Conservation (phyloP, 352 stramenopile genomes). For the Phytophthora ramorum region DNA sequence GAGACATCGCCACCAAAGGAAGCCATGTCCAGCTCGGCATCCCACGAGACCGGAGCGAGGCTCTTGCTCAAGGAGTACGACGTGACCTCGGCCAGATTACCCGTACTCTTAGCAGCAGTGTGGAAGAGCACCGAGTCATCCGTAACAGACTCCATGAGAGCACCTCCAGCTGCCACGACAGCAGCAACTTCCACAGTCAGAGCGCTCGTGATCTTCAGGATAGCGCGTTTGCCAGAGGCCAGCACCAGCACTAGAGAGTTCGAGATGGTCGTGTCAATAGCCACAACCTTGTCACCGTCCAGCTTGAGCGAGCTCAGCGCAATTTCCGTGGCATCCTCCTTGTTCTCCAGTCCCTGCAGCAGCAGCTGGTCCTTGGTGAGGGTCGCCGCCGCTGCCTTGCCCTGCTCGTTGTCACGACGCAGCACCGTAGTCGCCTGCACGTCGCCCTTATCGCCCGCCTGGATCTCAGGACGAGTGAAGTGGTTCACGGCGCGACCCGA, state of each 20-base stretch:
- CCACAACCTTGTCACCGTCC: conserved; percentile 41
- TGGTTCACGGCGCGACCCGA: conserved; percentile 49
- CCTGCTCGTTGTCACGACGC: conserved; percentile 44
- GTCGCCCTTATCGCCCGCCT: conserved; percentile 38
- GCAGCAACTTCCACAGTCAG: conserved; percentile 48
- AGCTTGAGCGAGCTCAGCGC: conserved; percentile 46
- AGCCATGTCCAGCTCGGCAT: conserved; percentile 55
- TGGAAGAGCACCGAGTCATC: conserved; percentile 70
- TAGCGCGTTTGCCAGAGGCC: conserved; percentile 63
- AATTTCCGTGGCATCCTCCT: conserved; percentile 32
- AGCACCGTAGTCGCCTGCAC: conserved; percentile 37
- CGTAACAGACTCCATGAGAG: conserved; percentile 61
- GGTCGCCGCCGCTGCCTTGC: conserved; percentile 38
- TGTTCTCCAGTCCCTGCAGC: conserved; percentile 47
- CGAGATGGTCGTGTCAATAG: conserved; percentile 49
- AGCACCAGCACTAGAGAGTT: conserved; percentile 60
- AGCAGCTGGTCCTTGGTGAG: conserved; percentile 41
- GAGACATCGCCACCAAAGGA: conserved; percentile 60
- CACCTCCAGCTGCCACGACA: conserved; percentile 48
- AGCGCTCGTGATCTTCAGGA: conserved; percentile 53
- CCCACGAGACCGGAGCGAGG: conserved; percentile 40
- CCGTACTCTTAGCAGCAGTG: conserved; percentile 29
- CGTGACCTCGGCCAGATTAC: conserved; percentile 43
- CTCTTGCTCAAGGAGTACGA: conserved; percentile 56
- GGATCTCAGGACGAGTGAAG: conserved; percentile 40